A percentile compares a stretch with the other conserved stretches of the same genome.
phyloP scores from a whole-genome alignment of 208 protist species.

The Leishmania tropica region DNA sequence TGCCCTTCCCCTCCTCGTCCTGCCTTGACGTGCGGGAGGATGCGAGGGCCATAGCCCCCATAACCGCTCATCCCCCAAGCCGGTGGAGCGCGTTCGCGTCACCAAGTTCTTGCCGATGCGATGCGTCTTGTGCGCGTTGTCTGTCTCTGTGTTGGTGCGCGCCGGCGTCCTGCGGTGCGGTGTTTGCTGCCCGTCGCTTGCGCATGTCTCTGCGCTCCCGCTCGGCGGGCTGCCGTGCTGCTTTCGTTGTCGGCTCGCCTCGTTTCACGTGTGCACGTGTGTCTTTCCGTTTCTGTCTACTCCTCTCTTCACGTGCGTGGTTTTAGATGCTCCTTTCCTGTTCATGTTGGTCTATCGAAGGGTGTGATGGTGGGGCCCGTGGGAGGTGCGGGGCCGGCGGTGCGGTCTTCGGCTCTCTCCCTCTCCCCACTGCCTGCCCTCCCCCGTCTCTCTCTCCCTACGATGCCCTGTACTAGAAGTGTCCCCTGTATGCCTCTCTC shows the following conservation, averaged over 20 bases:
- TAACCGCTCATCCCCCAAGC: neutral
- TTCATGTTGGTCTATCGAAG: neutral
- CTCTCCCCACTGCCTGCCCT: neutral
- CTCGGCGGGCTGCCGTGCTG: neutral
- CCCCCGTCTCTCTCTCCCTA: neutral
- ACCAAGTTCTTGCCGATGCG: neutral
- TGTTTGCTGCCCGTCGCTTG: neutral
- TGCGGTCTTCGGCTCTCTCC: neutral
- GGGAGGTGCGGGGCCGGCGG: neutral
- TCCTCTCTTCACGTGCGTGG: neutral
- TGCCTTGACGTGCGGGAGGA: neutral
- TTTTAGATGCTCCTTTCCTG: neutral
- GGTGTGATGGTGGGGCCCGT: neutral
- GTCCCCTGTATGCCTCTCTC: neutral
- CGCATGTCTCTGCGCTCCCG: neutral
- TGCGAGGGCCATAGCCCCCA: neutral
- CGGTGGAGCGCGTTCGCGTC: neutral
- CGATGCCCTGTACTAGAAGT: neutral
- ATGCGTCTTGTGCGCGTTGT: neutral
- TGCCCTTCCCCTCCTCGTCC: neutral
- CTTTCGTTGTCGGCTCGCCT: too few relatives aligned
- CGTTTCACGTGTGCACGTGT: neutral
- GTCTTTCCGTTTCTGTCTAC: neutral
- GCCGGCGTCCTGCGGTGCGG: neutral
- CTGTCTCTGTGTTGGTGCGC: neutral